Percentiles rank a stretch among this genome's conserved stretches.
Conservation (phyloP, 23 red algal species). For the Gracilaria domingensis region DNA sequence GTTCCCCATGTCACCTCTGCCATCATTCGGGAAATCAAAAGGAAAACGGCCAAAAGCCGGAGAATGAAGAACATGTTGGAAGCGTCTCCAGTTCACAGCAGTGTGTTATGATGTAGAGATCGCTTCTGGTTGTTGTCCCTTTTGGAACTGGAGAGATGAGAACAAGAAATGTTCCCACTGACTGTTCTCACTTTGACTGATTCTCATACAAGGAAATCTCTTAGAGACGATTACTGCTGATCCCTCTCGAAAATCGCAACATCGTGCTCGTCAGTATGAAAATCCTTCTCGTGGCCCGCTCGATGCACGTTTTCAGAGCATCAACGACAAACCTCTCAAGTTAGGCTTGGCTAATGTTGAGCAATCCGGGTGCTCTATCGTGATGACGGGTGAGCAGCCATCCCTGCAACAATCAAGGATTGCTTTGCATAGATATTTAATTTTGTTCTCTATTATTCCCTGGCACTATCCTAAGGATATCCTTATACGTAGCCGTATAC, state of each 20-base stretch:
- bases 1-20: slow-evolving; percentile 59
- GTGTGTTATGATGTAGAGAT: background rate
- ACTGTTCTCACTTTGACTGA: background rate
- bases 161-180: background rate
- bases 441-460: too few relatives aligned
- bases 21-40: background rate
- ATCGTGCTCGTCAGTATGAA: background rate
- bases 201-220: background rate
- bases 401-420: too few relatives aligned
- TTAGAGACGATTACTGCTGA: background rate
- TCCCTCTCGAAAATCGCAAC: background rate
- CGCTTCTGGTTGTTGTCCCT: background rate
- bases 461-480: too few relatives aligned
- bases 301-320: background rate
- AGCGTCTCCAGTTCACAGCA: background rate
- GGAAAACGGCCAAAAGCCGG: background rate
- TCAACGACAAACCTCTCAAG: background rate
- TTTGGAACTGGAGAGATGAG: background rate
- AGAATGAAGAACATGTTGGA: background rate
- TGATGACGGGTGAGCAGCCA: too few relatives aligned
- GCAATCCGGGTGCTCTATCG: too few relatives aligned
- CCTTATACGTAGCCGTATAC: too few relatives aligned
- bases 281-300: too few relatives aligned
- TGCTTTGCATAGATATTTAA: too few relatives aligned
- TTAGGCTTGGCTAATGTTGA: too few relatives aligned